Percentiles rank a stretch among this genome's conserved stretches.
Conservation (phyloP, 192 early-diverging fungal genomes). For the Coemansia sp. region DNA sequence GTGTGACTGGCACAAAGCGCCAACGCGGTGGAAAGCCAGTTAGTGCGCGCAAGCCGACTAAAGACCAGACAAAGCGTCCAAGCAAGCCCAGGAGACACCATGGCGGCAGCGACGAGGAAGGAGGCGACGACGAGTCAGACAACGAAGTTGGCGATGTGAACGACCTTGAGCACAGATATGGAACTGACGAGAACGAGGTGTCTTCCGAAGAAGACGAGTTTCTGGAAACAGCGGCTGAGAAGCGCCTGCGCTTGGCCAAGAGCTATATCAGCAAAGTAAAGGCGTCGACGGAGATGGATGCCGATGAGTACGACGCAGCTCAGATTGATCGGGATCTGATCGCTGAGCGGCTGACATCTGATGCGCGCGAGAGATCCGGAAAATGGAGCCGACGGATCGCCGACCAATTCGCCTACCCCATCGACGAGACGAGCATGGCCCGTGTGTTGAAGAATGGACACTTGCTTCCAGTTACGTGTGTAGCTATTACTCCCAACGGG, state of each 20-base stretch:
- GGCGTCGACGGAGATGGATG: conserved; percentile 53
- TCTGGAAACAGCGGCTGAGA: conserved; percentile 89
- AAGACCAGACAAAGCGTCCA: conserved; percentile 3
- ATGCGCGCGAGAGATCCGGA: conserved; percentile 60
- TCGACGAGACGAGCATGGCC: conserved; percentile 29
- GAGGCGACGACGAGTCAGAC: conserved; percentile 16
- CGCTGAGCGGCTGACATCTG: conserved; percentile 78
- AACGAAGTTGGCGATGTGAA: conserved; percentile 33
- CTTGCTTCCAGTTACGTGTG: conserved; percentile 77
- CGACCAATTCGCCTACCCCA: conserved; percentile 22
- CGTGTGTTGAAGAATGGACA: conserved; percentile 57
- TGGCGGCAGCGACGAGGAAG: not conserved
- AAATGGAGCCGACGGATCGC: conserved; percentile 45
- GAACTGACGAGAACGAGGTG: conserved; percentile 16
- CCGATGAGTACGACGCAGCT: conserved; percentile 83
- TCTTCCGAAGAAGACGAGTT: conserved; percentile 68
- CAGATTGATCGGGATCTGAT: conserved; percentile 94
- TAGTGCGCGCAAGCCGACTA: conserved; percentile 7
- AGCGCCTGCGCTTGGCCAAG: conserved; percentile 92
- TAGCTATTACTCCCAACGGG: conserved; percentile 70
- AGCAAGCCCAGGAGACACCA: not conserved
- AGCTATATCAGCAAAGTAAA: conserved; percentile 82
- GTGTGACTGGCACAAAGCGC: conserved; percentile 43
- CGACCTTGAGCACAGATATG: conserved; percentile 40
- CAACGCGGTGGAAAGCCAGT: conserved; percentile 25